Base-by-base conservation (phyloP, 345 rosid species). In the Angophora floribunda region DNA sequence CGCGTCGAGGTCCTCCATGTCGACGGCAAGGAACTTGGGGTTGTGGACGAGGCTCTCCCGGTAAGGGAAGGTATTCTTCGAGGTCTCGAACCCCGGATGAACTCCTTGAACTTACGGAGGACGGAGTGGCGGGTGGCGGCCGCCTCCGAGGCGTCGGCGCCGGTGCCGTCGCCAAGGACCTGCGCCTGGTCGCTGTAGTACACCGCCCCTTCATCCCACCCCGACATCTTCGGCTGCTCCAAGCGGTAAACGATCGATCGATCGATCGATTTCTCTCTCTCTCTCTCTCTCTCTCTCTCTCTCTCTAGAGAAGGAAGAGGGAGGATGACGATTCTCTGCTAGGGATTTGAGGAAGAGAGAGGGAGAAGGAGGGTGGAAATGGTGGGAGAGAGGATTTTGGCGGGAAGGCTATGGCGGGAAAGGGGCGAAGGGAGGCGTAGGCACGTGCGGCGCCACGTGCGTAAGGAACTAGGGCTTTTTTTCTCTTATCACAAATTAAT, bases 161-260 rank as follows among this genome's bases (percentile, higher is more conserved):
- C 90, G n/a, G 78, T 52, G 16, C 90, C 91, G 92, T 90, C 61
- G 91, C 97, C 44, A 92, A 97, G 98, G 88, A 96, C 97, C 90
- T 95, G 98, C 28, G 98, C 97, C 92, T 96, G 98, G 91, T 96
- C 97, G 92, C 99, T 98, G 96, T 92, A 98, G 94, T 94, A 94
- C 36, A 98, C 96, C 17, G 95, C 96, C 61, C 98, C 99, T 90
- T 94, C 99, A 88, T 97, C 97, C 99, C 99, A 94, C 19, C 98
- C 99, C 6, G 98, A 97, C 99, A 97, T 97, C 52, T 86, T 75
- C 49, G 44, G 14, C 84, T 75, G 49, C 49, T 75, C 49, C 82
- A 4, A 75, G 14, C 91, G 67, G 53, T 19, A 30, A 26, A 36
- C 41, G 41, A 36, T 36, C 41, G 41, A 36, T 36, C 87, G 21